Conservation (phyloP, 2,329 filamentous ascomycete genomes). For the Mycosphaerelloides madeirae region DNA sequence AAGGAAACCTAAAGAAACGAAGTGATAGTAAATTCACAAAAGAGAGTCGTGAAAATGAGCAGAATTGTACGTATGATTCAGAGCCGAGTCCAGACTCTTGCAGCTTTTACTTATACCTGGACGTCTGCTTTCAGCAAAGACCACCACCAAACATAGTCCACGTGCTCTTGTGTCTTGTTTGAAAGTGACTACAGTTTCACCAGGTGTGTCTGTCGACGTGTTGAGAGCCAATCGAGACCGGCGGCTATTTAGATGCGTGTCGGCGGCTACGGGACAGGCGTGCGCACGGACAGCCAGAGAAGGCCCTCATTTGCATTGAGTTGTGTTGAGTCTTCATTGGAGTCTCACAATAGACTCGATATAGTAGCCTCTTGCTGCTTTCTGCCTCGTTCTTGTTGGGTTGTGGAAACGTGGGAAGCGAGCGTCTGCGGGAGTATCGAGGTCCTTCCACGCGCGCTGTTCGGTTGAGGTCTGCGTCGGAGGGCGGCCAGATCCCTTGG, state of each 20-base stretch:
- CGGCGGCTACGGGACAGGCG: constrained; percentile 20
- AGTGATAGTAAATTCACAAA: constrained; percentile 8
- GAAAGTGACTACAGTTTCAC: constrained; percentile 16
- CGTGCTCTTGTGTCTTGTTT: constrained; percentile 15
- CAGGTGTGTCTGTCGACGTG: constrained; percentile 2
- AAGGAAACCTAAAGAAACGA: constrained; percentile 6
- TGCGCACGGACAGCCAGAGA: constrained; percentile 16
- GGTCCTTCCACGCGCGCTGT: constrained; percentile 11
- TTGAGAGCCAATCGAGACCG: constrained; percentile 19
- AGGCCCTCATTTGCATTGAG: neutral
- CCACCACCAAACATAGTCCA: constrained; percentile 9
- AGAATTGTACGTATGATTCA: neutral
- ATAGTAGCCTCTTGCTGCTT: neutral
- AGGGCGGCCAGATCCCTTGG: too few species aligned
- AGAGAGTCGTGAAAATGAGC: constrained; percentile 13
- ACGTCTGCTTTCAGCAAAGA: neutral
- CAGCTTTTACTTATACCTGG: constrained; percentile 2
- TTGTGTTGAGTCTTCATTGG: neutral
- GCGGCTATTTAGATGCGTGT: constrained; percentile 18
- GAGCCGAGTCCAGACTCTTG: neutral
- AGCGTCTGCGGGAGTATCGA: constrained; percentile 23
- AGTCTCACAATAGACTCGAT: neutral
- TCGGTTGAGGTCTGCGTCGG: too few species aligned
- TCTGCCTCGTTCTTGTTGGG: constrained; percentile 1
- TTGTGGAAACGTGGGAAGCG: constrained; percentile 7